These are phyloP conservation scores for Plenodomus biglobosus DNA, from an alignment of 2,329 filamentous ascomycete genomes.

Conservation along the genomic window DNA sequence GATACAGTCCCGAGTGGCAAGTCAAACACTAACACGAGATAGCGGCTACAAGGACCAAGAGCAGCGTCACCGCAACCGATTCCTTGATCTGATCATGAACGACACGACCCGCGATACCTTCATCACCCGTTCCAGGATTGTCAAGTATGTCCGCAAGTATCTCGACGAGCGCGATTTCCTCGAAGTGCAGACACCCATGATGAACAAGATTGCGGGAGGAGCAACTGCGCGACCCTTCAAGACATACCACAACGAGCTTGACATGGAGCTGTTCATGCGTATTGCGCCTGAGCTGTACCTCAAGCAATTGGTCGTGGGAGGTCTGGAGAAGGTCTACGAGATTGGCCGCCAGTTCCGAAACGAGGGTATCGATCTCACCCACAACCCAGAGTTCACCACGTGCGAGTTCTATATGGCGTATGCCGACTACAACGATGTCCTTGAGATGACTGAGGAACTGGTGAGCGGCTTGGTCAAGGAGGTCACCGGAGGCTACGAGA, in stretches of 20 bases:
- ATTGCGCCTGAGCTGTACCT: slow-evolving; percentile 94
- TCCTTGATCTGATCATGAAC: slow-evolving; percentile 97
- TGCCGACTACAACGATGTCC: slow-evolving; percentile 73
- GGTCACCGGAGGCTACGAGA: slow-evolving; percentile 81
- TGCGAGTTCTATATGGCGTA: slow-evolving; percentile 92
- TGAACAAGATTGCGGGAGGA: slow-evolving; percentile 93
- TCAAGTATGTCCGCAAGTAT: slow-evolving; percentile 84
- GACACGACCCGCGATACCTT: slow-evolving; percentile 81
- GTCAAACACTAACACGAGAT: slow-evolving; percentile 9
- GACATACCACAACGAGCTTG: slow-evolving; percentile 93
- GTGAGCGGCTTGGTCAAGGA: slow-evolving; percentile 87
- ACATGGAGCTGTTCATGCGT: slow-evolving; percentile 94
- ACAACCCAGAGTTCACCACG: slow-evolving; percentile 98
- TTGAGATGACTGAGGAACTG: slow-evolving; percentile 89
- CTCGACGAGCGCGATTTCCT: slow-evolving; percentile 87
- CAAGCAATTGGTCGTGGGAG: slow-evolving; percentile 94
- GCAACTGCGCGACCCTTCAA: slow-evolving; percentile 94
- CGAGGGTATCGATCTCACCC: slow-evolving; percentile 85
- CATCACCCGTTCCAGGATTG: slow-evolving; percentile 81
- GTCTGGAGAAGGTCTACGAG: slow-evolving; percentile 92
- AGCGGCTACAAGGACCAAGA: slow-evolving; percentile 96
- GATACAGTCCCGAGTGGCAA: slow-evolving; percentile 42
- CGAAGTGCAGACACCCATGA: slow-evolving; percentile 93
- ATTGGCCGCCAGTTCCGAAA: slow-evolving; percentile 95
- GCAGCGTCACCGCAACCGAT: slow-evolving; percentile 87